Conservation (phyloP, 352 stramenopile genomes). For the Phytophthora pini region DNA sequence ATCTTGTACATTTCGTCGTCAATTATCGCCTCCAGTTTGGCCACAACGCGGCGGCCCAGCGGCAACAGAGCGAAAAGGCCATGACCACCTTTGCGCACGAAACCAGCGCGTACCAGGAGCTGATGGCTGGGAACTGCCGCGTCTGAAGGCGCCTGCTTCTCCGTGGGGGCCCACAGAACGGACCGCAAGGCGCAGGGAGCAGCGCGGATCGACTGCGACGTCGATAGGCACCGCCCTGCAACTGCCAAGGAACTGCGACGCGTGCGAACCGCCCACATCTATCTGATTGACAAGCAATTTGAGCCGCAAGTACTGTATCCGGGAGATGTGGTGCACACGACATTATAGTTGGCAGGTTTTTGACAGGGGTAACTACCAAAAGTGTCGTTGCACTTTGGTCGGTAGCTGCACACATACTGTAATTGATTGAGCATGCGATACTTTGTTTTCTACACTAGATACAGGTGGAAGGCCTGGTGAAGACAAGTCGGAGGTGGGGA, state of each 20-base stretch:
- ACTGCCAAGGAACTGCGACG: slow-evolving; percentile 12
- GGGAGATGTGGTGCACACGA: slow-evolving; percentile 24
- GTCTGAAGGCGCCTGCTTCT: slow-evolving; percentile 79
- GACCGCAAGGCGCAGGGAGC: slow-evolving; percentile 49
- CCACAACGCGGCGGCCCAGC: slow-evolving; percentile 74
- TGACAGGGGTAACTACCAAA: too few species aligned
- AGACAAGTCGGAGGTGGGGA: neutral
- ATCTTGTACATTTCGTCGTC: slow-evolving; percentile 84
- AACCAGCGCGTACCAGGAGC: slow-evolving; percentile 83
- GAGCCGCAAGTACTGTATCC: slow-evolving; percentile 1
- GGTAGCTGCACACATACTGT: neutral
- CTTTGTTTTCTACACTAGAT: slow-evolving; percentile 4
- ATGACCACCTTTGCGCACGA: slow-evolving; percentile 86
- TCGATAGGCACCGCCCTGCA: slow-evolving; percentile 19
- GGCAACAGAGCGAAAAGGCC: slow-evolving; percentile 85
- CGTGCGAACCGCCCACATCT: slow-evolving; percentile 30
- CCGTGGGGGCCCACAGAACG: slow-evolving; percentile 72
- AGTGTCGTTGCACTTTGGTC: too few species aligned
- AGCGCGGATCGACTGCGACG: slow-evolving; percentile 14
- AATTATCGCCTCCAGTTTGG: slow-evolving; percentile 84
- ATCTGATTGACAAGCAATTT: slow-evolving; percentile 24
- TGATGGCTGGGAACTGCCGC: slow-evolving; percentile 87
- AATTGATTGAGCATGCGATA: slow-evolving; percentile 11
- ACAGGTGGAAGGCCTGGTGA: neutral
- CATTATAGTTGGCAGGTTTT: neutral